Percentiles rank a stretch among this genome's conserved stretches.
Conservation (phyloP, 2,329 filamentous ascomycete genomes). For the Elsinoe batatas region DNA sequence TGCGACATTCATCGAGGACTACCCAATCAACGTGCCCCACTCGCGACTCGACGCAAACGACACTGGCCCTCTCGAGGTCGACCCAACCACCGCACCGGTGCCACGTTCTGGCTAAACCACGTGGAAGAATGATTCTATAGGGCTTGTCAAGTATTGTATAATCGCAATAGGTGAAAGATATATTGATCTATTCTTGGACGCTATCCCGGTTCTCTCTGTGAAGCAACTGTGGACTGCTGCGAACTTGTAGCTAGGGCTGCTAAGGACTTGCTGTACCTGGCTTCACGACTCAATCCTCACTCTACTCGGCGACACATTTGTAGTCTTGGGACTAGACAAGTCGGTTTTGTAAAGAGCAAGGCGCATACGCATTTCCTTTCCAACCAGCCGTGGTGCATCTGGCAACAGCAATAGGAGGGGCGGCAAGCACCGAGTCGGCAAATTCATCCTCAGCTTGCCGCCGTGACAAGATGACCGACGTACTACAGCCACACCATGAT, state of each 20-base stretch:
- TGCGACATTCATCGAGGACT: not conserved
- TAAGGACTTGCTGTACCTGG: not conserved
- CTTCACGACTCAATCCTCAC: not conserved
- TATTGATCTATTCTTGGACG: not conserved
- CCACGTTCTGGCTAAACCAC: not conserved
- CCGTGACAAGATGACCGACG: constrained; percentile 12
- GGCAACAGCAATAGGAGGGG: constrained; percentile 7
- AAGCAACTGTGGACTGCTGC: not conserved
- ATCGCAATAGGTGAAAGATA: no score
- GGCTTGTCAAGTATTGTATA: no score
- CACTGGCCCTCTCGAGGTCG: not conserved
- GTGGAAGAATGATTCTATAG: no score
- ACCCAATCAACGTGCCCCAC: not conserved
- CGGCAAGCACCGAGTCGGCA: constrained; percentile 11
- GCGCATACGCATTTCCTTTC: not conserved
- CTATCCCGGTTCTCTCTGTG: not conserved
- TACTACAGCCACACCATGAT: constrained; percentile 6
- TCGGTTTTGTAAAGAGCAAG: not conserved
- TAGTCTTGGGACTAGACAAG: not conserved
- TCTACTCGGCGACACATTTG: no score
- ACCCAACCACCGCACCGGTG: not conserved
- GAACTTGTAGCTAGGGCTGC: not conserved
- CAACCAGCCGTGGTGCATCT: constrained; percentile 10
- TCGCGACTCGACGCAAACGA: not conserved
- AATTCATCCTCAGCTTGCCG: constrained; percentile 11